phyloP scores from a whole-genome alignment of 495 filamentous ascomycete species.

The Lasiosphaeria ovina region DNA sequence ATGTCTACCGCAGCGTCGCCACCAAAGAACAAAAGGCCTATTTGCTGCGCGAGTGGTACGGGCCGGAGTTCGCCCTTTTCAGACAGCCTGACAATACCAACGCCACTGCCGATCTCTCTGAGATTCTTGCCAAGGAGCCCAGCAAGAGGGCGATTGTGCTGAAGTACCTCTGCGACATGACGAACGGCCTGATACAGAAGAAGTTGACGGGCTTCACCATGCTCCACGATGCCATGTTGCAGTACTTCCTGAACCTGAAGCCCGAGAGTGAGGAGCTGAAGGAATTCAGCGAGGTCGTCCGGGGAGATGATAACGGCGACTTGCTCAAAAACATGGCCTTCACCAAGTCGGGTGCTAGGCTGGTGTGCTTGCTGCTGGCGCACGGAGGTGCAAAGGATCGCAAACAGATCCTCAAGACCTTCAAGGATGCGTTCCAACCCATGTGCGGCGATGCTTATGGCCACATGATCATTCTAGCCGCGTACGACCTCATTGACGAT shows the following conservation, averaged over 20 bases:
- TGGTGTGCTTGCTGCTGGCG: constrained; percentile 79
- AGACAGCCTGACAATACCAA: constrained; percentile 52
- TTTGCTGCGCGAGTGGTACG: constrained; percentile 94
- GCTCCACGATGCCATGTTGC: constrained; percentile 95
- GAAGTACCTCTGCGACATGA: constrained; percentile 76
- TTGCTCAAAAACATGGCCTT: constrained; percentile 93
- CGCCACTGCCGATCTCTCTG: constrained; percentile 56
- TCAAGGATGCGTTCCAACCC: constrained; percentile 77
- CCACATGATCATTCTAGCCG: constrained; percentile 77
- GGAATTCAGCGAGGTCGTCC: constrained; percentile 86
- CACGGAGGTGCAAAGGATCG: constrained; percentile 88
- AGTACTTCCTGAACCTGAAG: constrained; percentile 83
- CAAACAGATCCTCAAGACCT: constrained; percentile 79
- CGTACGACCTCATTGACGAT: constrained; percentile 90
- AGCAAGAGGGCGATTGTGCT: constrained; percentile 85
- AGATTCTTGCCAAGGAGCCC: constrained; percentile 70
- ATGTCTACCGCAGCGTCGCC: constrained; percentile 85
- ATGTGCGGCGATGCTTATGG: constrained; percentile 77
- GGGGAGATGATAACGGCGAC: constrained; percentile 85
- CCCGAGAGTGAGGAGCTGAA: constrained; percentile 72
- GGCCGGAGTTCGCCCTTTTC: constrained; percentile 87
- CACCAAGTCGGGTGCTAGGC: constrained; percentile 78
- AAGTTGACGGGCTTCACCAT: constrained; percentile 93
- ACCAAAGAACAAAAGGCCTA: constrained; percentile 75
- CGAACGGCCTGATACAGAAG: constrained; percentile 91